Evolutionary conservation across 352 stramenopile species (phyloP), one percentile per base, ranked within the genome.

Genomic region (Phytophthora aleatoria): DNA sequence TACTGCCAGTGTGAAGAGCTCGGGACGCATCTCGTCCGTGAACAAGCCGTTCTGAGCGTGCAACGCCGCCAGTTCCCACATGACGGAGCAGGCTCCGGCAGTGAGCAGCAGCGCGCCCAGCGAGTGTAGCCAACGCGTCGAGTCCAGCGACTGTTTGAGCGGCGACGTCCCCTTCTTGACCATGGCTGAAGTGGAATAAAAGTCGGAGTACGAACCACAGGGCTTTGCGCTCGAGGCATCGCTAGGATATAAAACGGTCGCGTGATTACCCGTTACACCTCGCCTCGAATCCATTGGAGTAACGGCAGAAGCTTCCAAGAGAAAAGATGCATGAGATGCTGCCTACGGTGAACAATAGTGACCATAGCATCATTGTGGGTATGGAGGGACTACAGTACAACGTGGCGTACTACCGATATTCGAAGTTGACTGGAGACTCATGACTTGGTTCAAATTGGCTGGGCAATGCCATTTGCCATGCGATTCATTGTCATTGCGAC

Each of bases 61-160:
- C 28, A 73, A 20, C 10, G 66, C 66, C 20, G 54, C 44, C 35
- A 73, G 26, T 30, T 73, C 60, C 66, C 66, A 73, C 28, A 66
- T 24, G 36, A 73, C 55, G 36, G 60, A 73, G 36, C 54, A 69
- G 0, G 55, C 43, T 7, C 51, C 66, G 2, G 66, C 50, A 1
- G 43, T 51, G 15, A 73, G 43, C n/a, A 73, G 33, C 35, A 73
- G 33, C 27, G 61, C 66, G 1, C 57, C 61, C 1, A 73, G 54
- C 20, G 61, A 70, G 5, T 73, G 60, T 24, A 73, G 26, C 66
- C 66, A 73, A 5, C 66, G 60, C 12, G 54, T 68, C 16, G 20
- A 38, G 31, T 68, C 53, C 9, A 57, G 44, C 28, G 36, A 45
- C 1, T 50, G 35, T 38, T 63, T 63, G 45, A 45, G 41, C 45